phyloP scores from a whole-genome alignment of 441 rosid species.

The Adansonia madagascariensis region DNA sequence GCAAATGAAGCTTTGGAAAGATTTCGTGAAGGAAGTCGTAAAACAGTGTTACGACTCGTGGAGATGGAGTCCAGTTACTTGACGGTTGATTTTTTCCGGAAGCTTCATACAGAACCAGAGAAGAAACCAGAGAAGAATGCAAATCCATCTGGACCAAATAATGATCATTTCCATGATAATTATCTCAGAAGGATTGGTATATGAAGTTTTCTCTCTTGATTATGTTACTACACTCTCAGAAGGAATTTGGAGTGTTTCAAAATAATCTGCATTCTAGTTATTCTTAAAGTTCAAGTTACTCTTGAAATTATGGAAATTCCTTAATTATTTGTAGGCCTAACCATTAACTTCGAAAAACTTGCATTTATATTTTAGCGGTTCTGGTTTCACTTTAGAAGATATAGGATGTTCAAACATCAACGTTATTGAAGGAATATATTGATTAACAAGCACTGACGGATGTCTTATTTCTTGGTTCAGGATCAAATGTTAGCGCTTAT shows the following conservation, averaged over 20 bases:
- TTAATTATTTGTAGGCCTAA: neutral
- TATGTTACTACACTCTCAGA: slow-evolving; percentile 2
- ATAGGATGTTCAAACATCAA: neutral
- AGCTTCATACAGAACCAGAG: slow-evolving; percentile 84
- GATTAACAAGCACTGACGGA: too few relatives aligned
- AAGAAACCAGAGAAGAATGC: slow-evolving; percentile 68
- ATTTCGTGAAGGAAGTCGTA: slow-evolving; percentile 93
- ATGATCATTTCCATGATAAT: slow-evolving; percentile 70
- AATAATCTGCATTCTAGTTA: neutral
- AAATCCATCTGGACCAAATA: slow-evolving; percentile 57
- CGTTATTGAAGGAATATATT: neutral
- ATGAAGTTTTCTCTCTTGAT: slow-evolving; percentile 8
- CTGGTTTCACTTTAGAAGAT: neutral
- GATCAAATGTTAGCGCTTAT: slow-evolving; percentile 76
- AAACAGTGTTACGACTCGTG: slow-evolving; percentile 81
- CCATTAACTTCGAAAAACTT: too few relatives aligned
- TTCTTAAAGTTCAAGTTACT: slow-evolving; percentile 1
- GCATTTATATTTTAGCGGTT: too few relatives aligned
- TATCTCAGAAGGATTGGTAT: slow-evolving; percentile 92
- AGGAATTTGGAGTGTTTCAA: slow-evolving; percentile 7
- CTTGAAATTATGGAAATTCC: slow-evolving; percentile 7
- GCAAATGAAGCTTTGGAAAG: slow-evolving; percentile 91
- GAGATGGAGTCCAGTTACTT: slow-evolving; percentile 97
- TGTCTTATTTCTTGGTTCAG: slow-evolving; percentile 44
- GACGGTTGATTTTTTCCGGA: slow-evolving; percentile 92